These are phyloP conservation scores for Sugiyamaella qingdaonensis DNA, from an alignment of 805 yeast species.

Conservation along the genomic window DNA sequence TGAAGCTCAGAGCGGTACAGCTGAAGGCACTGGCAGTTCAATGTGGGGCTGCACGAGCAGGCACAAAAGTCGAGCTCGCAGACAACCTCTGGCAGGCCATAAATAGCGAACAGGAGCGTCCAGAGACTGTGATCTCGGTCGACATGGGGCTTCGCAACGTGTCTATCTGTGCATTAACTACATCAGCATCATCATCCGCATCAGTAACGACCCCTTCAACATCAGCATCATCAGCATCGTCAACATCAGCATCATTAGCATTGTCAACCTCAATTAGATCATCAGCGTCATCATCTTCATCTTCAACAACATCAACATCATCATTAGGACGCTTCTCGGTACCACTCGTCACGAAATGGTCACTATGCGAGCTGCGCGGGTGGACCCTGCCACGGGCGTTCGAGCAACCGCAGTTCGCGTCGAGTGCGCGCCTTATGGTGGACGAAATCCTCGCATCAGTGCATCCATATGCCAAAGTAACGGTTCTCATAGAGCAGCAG, in stretches of 20 bases:
- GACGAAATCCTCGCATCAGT: background rate
- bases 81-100: conserved; percentile 7
- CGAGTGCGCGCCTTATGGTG: conserved; percentile 21
- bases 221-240: background rate
- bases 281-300: too few species aligned
- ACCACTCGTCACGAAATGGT: conserved; percentile 17
- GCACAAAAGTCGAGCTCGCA: conserved; percentile 15
- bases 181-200: background rate
- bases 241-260: background rate
- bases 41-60: conserved; percentile 18
- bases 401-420: conserved; percentile 29
- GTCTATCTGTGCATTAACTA: conserved; percentile 25
- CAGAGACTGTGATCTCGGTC: conserved; percentile 24
- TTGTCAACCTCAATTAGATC: background rate
- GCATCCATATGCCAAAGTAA: conserved; percentile 31
- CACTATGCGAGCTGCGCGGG: conserved; percentile 12
- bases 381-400: conserved; percentile 14
- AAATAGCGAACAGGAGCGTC: background rate
- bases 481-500: conserved; percentile 53
- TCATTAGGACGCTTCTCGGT: background rate
- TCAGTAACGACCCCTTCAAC: conserved; percentile 5
- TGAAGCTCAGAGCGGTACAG: conserved; percentile 9
- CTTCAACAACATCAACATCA: conserved; percentile 5
- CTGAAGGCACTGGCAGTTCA: conserved; percentile 18
- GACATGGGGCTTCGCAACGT: conserved; percentile 35